phyloP scores from a whole-genome alignment of 371 early-diverging fungal species.

The Amoeboaphelidium occidentale region DNA sequence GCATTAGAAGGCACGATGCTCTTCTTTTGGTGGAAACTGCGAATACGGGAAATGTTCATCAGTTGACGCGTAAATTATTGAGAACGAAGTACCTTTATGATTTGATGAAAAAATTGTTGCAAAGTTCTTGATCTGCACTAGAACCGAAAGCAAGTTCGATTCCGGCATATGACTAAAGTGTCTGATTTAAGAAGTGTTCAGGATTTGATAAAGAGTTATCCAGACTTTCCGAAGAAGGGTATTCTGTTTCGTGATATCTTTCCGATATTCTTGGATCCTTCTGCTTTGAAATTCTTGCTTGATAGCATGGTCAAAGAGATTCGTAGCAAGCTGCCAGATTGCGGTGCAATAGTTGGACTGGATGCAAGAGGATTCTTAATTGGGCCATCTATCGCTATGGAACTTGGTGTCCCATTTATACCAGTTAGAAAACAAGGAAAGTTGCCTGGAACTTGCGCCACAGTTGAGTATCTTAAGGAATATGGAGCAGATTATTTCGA shows the following conservation, averaged over 20 bases:
- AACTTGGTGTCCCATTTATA: conserved; percentile 68
- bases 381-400: conserved; percentile 54
- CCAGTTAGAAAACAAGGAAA: conserved; percentile 92
- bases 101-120: too few relatives aligned
- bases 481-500: conserved; percentile 87
- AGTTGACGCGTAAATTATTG: too few relatives aligned
- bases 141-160: too few relatives aligned
- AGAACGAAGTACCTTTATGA: too few relatives aligned
- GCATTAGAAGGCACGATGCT: too few relatives aligned
- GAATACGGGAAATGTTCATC: too few relatives aligned
- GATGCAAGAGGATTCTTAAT: conserved; percentile 47
- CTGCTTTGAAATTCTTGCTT: conserved; percentile 68
- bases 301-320: conserved; percentile 61
- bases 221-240: conserved; percentile 1
- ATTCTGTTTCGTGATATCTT: conserved; percentile 40
- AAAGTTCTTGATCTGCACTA: too few relatives aligned
- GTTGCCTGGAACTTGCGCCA: conserved; percentile 52
- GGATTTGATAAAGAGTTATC: background rate
- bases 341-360: conserved; percentile 72
- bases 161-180: too few relatives aligned
- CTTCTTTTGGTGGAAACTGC: too few relatives aligned
- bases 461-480: conserved; percentile 65
- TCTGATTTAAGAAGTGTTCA: too few relatives aligned
- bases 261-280: conserved; percentile 81
- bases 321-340: conserved; percentile 30